phyloP scores from a whole-genome alignment of 2,329 filamentous ascomycete genomes.

The Neofusicoccum umdonicola region DNA sequence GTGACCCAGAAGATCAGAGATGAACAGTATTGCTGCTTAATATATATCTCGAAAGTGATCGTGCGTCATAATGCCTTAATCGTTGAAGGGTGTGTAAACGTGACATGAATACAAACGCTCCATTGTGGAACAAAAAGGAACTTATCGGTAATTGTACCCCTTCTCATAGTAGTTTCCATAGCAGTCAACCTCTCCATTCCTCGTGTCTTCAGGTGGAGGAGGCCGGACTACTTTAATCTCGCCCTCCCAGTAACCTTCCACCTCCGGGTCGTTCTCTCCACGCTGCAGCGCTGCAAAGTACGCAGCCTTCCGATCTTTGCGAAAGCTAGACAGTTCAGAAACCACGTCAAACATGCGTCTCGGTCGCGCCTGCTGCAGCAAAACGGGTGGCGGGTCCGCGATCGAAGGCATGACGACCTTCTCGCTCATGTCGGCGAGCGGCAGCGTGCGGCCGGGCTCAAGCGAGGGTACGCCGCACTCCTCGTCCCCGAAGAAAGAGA shows the following conservation, averaged over 20 bases:
- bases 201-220: conserved; percentile 29
- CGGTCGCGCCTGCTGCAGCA: conserved; percentile 22
- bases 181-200: conserved; percentile 48
- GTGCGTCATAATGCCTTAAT: no score
- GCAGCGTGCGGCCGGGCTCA: conserved; percentile 45
- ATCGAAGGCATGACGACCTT: conserved; percentile 32
- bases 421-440: conserved; percentile 46
- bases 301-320: conserved; percentile 51
- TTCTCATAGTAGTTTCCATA: conserved; percentile 56
- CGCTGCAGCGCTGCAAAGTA: conserved; percentile 40
- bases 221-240: conserved; percentile 57
- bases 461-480: conserved; percentile 52
- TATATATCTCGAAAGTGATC: no score
- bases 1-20: neutral
- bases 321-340: conserved; percentile 53
- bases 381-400: conserved; percentile 19
- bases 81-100: no score
- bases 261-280: conserved; percentile 32
- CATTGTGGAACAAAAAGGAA: neutral
- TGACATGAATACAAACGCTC: no score
- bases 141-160: conserved; percentile 52
- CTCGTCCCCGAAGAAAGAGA: conserved; percentile 60
- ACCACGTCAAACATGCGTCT: conserved; percentile 49
- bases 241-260: conserved; percentile 61
- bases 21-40: no score